A percentile compares a stretch with the other conserved stretches of the same genome.
Evolutionary conservation across 2,329 filamentous ascomycete genomes (phyloP).

Genomic region (Ampelomyces quisqualis): DNA sequence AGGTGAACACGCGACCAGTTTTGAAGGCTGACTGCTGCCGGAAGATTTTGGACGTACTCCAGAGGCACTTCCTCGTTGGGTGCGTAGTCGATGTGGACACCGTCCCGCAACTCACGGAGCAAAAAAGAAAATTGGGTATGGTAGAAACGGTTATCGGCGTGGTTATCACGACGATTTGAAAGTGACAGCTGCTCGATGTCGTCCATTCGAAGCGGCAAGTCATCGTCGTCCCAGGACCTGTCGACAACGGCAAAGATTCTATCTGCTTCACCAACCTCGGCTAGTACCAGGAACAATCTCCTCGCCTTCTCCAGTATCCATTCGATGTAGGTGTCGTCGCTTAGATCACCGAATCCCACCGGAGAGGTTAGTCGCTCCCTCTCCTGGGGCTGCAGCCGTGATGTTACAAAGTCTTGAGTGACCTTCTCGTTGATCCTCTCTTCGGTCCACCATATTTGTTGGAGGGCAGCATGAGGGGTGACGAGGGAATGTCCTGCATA

Average conservation of each 20-base stretch:
- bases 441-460: conserved; percentile 69
- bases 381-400: conserved; percentile 64
- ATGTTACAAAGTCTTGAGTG: conserved; percentile 66
- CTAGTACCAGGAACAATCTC: conserved; percentile 69
- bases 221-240: conserved; percentile 74
- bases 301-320: conserved; percentile 72
- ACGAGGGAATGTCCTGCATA: conserved; percentile 54
- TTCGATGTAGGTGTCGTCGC: conserved; percentile 74
- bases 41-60: conserved; percentile 63
- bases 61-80: conserved; percentile 69
- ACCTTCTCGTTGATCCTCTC: conserved; percentile 69
- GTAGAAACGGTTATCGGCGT: conserved; percentile 68
- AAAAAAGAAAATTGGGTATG: conserved; percentile 70
- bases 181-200: conserved; percentile 65
- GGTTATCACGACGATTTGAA: conserved; percentile 60
- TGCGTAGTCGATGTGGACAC: conserved; percentile 63
- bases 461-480: conserved; percentile 51
- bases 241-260: conserved; percentile 75
- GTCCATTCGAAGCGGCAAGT: conserved; percentile 68
- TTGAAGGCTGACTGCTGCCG: conserved; percentile 49
- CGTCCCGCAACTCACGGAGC: conserved; percentile 62
- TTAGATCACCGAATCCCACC: conserved; percentile 67
- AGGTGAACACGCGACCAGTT: conserved; percentile 64
- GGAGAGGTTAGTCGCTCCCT: conserved; percentile 62
- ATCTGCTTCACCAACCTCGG: conserved; percentile 68